phyloP scores from a whole-genome alignment of 108 stramenopile species.

The Schizochytrium sp. region DNA sequence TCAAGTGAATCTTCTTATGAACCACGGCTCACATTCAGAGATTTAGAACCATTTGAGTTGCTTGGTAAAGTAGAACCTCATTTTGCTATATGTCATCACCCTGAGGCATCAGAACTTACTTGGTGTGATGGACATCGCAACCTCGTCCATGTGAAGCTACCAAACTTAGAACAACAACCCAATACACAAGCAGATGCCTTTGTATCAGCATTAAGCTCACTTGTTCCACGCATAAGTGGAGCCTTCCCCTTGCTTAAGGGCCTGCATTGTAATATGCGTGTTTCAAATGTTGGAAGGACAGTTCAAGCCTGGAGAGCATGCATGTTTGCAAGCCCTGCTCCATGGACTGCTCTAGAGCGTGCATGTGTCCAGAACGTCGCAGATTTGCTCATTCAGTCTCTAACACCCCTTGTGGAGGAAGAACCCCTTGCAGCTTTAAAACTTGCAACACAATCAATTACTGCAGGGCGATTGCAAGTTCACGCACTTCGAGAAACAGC shows the following conservation, averaged over 20 bases:
- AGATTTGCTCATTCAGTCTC: neutral
- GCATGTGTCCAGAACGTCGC: neutral
- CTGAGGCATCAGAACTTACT: neutral
- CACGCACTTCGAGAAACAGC: neutral
- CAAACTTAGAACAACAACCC: neutral
- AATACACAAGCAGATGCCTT: too few species aligned
- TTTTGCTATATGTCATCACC: neutral
- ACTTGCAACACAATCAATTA: neutral
- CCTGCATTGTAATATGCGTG: neutral
- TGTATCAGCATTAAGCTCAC: neutral
- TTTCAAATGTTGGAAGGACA: neutral
- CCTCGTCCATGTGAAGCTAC: slow-evolving; percentile 19
- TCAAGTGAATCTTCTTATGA: neutral
- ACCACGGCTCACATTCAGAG: neutral
- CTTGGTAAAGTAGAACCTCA: neutral
- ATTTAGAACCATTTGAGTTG: neutral
- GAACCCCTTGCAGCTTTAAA: neutral
- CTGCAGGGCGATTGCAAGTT: neutral
- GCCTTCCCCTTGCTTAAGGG: neutral
- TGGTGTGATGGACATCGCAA: slow-evolving; percentile 23
- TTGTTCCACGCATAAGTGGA: neutral
- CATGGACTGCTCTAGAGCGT: neutral
- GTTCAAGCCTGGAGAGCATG: neutral
- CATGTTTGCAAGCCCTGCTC: neutral
- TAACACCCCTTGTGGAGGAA: neutral